Percentiles rank a stretch among this genome's conserved stretches.
phyloP scores from a whole-genome alignment of 768 basidiomycete species.

The Suillus paluster region DNA sequence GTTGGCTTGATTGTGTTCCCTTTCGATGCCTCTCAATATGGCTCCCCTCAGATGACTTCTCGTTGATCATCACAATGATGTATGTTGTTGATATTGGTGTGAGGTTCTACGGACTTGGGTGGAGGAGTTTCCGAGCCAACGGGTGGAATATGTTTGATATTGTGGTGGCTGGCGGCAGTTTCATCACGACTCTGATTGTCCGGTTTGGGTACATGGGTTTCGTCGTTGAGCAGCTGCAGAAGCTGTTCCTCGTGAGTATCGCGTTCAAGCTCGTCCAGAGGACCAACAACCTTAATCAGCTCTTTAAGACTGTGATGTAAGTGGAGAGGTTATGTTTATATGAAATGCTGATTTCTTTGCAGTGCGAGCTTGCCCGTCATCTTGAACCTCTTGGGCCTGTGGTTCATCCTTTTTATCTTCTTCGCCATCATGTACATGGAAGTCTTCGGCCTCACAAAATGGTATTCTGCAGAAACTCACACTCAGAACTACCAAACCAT shows the following conservation, averaged over 20 bases:
- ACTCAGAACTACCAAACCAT: slow-evolving; percentile 82
- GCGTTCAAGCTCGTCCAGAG: slow-evolving; percentile 94
- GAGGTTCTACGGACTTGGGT: slow-evolving; percentile 84
- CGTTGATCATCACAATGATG: slow-evolving; percentile 70
- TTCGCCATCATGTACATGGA: slow-evolving; percentile 89
- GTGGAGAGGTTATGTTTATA: slow-evolving; percentile 34
- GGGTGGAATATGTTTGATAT: slow-evolving; percentile 96
- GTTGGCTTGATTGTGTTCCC: neutral
- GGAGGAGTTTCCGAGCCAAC: slow-evolving; percentile 81
- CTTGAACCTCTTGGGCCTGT: slow-evolving; percentile 80
- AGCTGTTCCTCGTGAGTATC: slow-evolving; percentile 91
- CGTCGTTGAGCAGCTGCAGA: slow-evolving; percentile 70
- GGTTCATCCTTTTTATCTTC: slow-evolving; percentile 90
- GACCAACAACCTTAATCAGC: slow-evolving; percentile 85
- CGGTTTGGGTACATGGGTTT: slow-evolving; percentile 56
- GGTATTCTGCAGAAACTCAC: slow-evolving; percentile 68
- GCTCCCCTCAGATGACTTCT: slow-evolving; percentile 65
- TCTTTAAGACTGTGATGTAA: slow-evolving; percentile 96
- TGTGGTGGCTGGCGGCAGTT: slow-evolving; percentile 77
- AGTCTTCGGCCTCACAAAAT: slow-evolving; percentile 90
- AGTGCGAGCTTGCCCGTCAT: slow-evolving; percentile 90
- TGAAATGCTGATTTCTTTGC: slow-evolving; percentile 9
- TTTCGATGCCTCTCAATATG: slow-evolving; percentile 16
- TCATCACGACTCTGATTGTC: slow-evolving; percentile 80
- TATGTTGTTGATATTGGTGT: slow-evolving; percentile 80